Conservation (phyloP, 805 yeast species). For the Zygotorulaspora florentina region DNA sequence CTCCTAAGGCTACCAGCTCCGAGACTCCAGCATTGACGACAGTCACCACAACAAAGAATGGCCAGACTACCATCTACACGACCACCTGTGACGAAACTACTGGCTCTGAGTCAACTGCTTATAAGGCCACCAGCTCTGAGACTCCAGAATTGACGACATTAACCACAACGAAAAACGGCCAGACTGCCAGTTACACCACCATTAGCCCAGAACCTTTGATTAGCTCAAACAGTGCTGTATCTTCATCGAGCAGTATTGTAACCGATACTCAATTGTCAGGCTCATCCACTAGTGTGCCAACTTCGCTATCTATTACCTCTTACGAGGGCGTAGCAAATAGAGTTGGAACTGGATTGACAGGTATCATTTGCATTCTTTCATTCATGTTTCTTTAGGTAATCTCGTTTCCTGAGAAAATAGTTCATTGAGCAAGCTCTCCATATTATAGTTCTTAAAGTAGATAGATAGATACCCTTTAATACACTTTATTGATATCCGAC, state of each 20-base stretch:
- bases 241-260: conserved; percentile 17
- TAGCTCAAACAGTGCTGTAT: too few relatives aligned
- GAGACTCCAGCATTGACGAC: background rate
- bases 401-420: too few relatives aligned
- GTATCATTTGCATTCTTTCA: too few relatives aligned
- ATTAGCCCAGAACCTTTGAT: background rate
- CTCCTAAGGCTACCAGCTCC: background rate
- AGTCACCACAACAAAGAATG: background rate
- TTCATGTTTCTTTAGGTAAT: too few relatives aligned
- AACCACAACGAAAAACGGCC: background rate
- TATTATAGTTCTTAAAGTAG: too few relatives aligned
- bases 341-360: too few relatives aligned
- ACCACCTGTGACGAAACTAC: background rate
- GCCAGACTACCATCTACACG: background rate
- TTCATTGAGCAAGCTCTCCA: too few relatives aligned
- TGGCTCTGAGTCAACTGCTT: background rate
- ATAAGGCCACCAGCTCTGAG: background rate
- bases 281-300: too few relatives aligned
- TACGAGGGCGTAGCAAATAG: too few relatives aligned
- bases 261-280: conserved; percentile 3
- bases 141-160: background rate
- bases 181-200: background rate
- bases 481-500: too few relatives aligned
- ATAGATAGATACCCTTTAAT: too few relatives aligned
- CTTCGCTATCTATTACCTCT: too few relatives aligned